Conservation (phyloP, 2,329 filamentous ascomycete species). For the Penicillium sp. region DNA sequence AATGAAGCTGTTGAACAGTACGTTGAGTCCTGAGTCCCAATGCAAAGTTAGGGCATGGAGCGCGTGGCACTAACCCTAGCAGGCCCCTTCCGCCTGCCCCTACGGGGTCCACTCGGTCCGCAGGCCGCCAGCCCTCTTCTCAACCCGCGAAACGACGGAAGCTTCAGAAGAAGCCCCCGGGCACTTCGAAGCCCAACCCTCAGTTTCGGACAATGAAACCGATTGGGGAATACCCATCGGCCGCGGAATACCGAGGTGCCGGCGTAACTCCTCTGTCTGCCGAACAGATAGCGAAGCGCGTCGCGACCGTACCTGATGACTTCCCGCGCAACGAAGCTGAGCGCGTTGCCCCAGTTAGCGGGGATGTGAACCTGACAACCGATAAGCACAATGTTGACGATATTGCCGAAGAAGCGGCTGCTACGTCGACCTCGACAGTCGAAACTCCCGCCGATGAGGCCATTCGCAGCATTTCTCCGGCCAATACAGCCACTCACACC, state of each 20-base stretch:
- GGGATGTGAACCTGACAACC: not conserved
- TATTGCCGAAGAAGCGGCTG: not conserved
- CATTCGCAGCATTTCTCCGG: conserved; percentile 4
- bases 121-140: conserved; percentile 12
- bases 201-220: conserved; percentile 19
- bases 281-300: conserved; percentile 22
- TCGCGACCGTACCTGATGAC: conserved; percentile 8
- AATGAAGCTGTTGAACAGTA: not conserved
- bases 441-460: conserved; percentile 5
- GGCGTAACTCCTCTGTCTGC: conserved; percentile 17
- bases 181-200: conserved; percentile 8
- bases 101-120: conserved; percentile 20
- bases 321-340: conserved; percentile 7
- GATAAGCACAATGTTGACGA: conserved; percentile 10
- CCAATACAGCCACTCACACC: conserved; percentile 7
- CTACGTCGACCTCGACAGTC: not conserved
- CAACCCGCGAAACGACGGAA: conserved; percentile 19
- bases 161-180: conserved; percentile 18
- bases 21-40: not conserved
- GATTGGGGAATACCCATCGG: conserved; percentile 25
- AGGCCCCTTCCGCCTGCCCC: conserved; percentile 23
- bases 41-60: conserved; percentile 20
- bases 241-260: conserved; percentile 21
- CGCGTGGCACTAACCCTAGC: conserved; percentile 23
- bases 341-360: conserved; percentile 2